Percentiles rank a stretch among this genome's conserved stretches.
Conservation (phyloP, 768 basidiomycete species). For the Dendrothele bispora region DNA sequence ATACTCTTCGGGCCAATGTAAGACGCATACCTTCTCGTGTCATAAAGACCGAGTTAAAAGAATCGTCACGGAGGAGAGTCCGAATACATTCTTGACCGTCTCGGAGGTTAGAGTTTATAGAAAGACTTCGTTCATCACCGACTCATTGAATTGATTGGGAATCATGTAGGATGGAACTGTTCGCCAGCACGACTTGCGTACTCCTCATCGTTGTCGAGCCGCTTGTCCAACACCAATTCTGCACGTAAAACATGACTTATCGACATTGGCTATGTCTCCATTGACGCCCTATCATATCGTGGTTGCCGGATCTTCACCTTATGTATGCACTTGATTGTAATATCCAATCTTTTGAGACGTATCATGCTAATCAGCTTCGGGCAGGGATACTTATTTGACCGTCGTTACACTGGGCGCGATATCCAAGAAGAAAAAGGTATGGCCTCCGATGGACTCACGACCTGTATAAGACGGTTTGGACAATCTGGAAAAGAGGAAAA, state of each 20-base stretch:
- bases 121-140: slow-evolving; percentile 13
- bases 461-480: slow-evolving; percentile 83
- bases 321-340: too few relatives aligned
- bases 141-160: too few relatives aligned
- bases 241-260: slow-evolving; percentile 62
- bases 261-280: slow-evolving; percentile 72
- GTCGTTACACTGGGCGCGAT: slow-evolving; percentile 65
- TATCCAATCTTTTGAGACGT: too few relatives aligned
- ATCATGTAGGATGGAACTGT: slow-evolving; percentile 84
- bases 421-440: slow-evolving; percentile 73
- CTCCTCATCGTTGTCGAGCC: slow-evolving; percentile 60
- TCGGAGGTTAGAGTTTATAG: slow-evolving; percentile 54
- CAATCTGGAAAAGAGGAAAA: slow-evolving; percentile 26
- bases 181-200: slow-evolving; percentile 83
- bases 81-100: slow-evolving; percentile 75
- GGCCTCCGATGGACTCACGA: slow-evolving; percentile 54
- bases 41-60: slow-evolving; percentile 70
- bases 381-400: slow-evolving; percentile 82
- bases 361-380: not conserved
- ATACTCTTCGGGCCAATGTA: slow-evolving; percentile 48
- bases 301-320: slow-evolving; percentile 78
- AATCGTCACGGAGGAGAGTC: slow-evolving; percentile 77
- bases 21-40: slow-evolving; percentile 61
- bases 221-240: slow-evolving; percentile 75
- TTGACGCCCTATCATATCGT: slow-evolving; percentile 83